Evolutionary conservation across 176 grass and related monocot genomes (phyloP), one percentile per base, ranked within the genome.

Genomic region (Oryza rufipogon): DNA sequence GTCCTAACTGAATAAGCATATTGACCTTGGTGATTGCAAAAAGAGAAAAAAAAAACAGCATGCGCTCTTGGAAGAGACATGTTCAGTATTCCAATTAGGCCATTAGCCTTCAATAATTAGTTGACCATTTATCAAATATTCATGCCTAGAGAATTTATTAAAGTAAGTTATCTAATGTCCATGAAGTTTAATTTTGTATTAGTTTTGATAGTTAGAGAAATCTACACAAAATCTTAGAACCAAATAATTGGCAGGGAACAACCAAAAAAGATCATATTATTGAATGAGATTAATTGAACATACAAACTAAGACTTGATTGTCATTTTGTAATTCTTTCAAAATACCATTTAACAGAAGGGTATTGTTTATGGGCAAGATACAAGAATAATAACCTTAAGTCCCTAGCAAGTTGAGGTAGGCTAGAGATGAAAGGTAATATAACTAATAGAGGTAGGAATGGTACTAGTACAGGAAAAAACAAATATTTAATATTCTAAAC

Each of bases 401-500:
- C 7, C 58, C 7, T 3, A 63, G n/a, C 19, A 63, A n/a, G 58
- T 63, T 23, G 58, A 9, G 3, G 3, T 63, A 63, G 7, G 58
- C 58, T 63, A 63, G 58, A 63, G 19, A 23, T 23, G 20, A 63
- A 61, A 9, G 19, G 58, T n/a, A 56, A 17, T 20, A 56, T 19
- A 19, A 56, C 15, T 56, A 56, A 20, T 56, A 56, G 19, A 19
- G 17, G 5, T 56, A 56, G 52, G 16, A 56, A 56, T 7, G 6
- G 6, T 19, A 61, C 7, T 61, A 22, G 58, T 61, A 22, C 20
- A 22, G 41, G 68, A 32, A 63, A 13, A 16, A 71, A 7, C 63
- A 47, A 74, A 84, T 85, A 58, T 58, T 20, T 58, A n/a, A 7
- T 58, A 58, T 73, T 85, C 85, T 82, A 93, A 49, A 89, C 77